Evolutionary conservation across 1,139 yeast genomes (phyloP).

Genomic region (Taphrina deformans): DNA sequence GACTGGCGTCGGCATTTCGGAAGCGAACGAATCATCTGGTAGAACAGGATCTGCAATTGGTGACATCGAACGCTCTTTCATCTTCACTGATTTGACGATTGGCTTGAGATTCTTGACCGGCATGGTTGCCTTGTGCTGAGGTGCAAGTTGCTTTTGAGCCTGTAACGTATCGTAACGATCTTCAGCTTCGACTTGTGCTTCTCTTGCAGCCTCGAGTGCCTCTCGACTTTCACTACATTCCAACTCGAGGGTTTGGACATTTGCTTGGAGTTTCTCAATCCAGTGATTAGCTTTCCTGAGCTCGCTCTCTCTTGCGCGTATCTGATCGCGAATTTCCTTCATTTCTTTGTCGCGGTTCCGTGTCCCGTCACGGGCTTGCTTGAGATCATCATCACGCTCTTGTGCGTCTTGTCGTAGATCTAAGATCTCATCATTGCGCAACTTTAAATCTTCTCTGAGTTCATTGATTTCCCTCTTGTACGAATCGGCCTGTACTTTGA

Average conservation of each 20-base stretch:
- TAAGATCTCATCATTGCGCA: slow-evolving; percentile 22
- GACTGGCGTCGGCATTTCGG: slow-evolving; percentile 9
- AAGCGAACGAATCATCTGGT: background rate
- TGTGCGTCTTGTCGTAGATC: slow-evolving; percentile 23
- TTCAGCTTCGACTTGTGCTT: slow-evolving; percentile 18
- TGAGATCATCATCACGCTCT: slow-evolving; percentile 16
- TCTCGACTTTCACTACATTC: slow-evolving; percentile 16
- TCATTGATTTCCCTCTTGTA: slow-evolving; percentile 21
- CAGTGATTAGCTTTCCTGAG: slow-evolving; percentile 15
- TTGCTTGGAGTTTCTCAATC: slow-evolving; percentile 18
- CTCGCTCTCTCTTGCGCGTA: slow-evolving; percentile 23
- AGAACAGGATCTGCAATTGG: background rate
- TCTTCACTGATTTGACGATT: background rate
- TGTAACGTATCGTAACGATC: slow-evolving; percentile 20
- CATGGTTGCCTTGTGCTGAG: background rate
- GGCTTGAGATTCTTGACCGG: background rate
- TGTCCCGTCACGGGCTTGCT: slow-evolving; percentile 18
- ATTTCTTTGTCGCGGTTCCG: slow-evolving; percentile 19
- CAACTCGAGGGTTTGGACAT: background rate
- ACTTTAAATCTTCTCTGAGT: slow-evolving; percentile 14
- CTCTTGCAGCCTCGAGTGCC: slow-evolving; percentile 6
- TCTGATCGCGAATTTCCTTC: slow-evolving; percentile 17
- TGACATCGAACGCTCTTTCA: background rate
- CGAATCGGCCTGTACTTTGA: slow-evolving; percentile 27
- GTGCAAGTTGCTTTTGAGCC: slow-evolving; percentile 15